Percentiles rank a stretch among this genome's conserved stretches.
Conservation (phyloP, 1,284 basidiomycete genomes). For the Caloboletus firmus region DNA sequence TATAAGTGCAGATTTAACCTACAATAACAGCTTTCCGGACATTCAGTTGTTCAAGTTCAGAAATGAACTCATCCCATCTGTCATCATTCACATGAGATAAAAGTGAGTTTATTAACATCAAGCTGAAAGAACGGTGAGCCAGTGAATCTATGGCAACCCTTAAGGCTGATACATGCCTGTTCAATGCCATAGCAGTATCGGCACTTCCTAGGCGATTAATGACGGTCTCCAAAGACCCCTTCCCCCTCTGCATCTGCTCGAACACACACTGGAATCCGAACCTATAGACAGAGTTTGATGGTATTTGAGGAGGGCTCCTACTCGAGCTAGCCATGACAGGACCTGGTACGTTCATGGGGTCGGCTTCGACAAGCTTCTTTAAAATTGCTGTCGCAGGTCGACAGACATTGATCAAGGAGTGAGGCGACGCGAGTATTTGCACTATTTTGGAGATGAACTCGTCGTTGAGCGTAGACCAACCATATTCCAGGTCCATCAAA, state of each 20-base stretch:
- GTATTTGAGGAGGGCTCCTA: slow-evolving; percentile 47
- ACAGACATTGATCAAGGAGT: slow-evolving; percentile 88
- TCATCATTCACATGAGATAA: slow-evolving; percentile 74
- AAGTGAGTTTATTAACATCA: slow-evolving; percentile 89
- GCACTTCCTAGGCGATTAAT: slow-evolving; percentile 77
- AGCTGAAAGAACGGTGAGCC: slow-evolving; percentile 43
- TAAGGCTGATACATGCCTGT: slow-evolving; percentile 57
- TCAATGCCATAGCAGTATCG: slow-evolving; percentile 81
- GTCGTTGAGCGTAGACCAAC: slow-evolving; percentile 73
- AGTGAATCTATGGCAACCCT: slow-evolving; percentile 1
- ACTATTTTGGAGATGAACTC: slow-evolving; percentile 79
- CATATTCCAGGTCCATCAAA: slow-evolving; percentile 80
- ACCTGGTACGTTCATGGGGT: slow-evolving; percentile 64
- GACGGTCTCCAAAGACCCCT: slow-evolving; percentile 69
- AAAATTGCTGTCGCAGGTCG: slow-evolving; percentile 95
- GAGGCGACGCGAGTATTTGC: slow-evolving; percentile 73
- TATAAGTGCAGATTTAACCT: slow-evolving; percentile 29
- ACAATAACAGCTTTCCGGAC: slow-evolving; percentile 85
- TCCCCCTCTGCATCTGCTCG: slow-evolving; percentile 72
- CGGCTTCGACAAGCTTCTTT: slow-evolving; percentile 83
- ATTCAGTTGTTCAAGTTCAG: slow-evolving; percentile 76
- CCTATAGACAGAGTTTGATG: slow-evolving; percentile 68
- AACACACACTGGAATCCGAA: slow-evolving; percentile 86
- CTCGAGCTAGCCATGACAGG: slow-evolving; percentile 61
- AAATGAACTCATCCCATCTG: slow-evolving; percentile 77